phyloP scores from a whole-genome alignment of 495 filamentous ascomycete genomes.

The Aspergillus cristatus region DNA sequence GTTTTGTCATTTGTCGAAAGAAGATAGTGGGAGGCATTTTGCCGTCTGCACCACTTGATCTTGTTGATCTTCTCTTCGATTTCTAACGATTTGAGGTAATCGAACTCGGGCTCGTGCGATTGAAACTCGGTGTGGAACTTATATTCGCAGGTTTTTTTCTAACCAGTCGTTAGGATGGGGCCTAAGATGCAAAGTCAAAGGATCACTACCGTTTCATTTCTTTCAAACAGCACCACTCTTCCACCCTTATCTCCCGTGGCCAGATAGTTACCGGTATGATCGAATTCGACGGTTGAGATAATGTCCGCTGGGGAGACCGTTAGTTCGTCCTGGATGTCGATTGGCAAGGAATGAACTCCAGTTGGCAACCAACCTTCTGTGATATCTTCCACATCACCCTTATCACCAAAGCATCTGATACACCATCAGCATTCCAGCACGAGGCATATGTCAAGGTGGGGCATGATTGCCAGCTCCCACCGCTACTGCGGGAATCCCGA shows the following conservation, averaged over 20 bases:
- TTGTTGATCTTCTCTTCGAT: slow-evolving; percentile 99
- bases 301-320: slow-evolving; percentile 66
- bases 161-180: slow-evolving; percentile 13
- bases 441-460: neutral
- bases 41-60: slow-evolving; percentile 98
- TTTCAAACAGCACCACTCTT: slow-evolving; percentile 90
- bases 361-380: slow-evolving; percentile 71
- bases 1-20: slow-evolving; percentile 99
- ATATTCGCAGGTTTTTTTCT: slow-evolving; percentile 99
- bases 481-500: neutral
- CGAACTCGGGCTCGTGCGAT: slow-evolving; percentile 98
- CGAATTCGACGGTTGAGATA: slow-evolving; percentile 98
- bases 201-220: slow-evolving; percentile 77
- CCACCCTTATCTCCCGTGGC: slow-evolving; percentile 98
- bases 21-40: slow-evolving; percentile 97
- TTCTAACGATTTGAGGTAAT: slow-evolving; percentile 97
- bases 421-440: slow-evolving; percentile 4
- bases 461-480: neutral
- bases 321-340: neutral
- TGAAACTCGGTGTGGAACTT: slow-evolving; percentile 99
- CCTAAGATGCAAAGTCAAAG: slow-evolving; percentile 3
- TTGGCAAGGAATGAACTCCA: no score
- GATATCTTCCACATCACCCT: slow-evolving; percentile 98
- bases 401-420: slow-evolving; percentile 93
- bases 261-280: slow-evolving; percentile 96